These are phyloP conservation scores for Laguncularia racemosa DNA, from an alignment of 345 rosid genomes.

Conservation along the genomic window DNA sequence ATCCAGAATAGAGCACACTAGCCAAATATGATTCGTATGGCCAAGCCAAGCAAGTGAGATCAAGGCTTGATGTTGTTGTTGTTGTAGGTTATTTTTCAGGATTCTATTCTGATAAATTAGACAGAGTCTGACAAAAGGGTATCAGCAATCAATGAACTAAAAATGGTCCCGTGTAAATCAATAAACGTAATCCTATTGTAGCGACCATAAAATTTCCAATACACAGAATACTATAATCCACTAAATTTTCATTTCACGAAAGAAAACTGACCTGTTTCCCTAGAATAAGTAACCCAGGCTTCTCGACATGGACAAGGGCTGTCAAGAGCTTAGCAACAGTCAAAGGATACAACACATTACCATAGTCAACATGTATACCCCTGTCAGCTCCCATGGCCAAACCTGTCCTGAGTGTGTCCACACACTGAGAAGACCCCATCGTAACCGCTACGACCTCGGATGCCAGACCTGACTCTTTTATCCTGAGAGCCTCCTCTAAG, in stretches of 20 bases:
- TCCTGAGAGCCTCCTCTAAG: conserved; percentile 77
- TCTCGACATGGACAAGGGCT: conserved; percentile 67
- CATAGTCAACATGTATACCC: conserved; percentile 65
- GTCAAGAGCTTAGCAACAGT: conserved; percentile 74
- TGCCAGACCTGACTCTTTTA: conserved; percentile 78
- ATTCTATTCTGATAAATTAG: no score
- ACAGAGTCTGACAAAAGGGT: no score
- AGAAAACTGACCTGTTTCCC: conserved; percentile 63
- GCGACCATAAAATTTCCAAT: no score
- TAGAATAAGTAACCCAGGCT: conserved; percentile 66
- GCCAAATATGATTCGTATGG: no score
- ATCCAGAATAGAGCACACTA: no score
- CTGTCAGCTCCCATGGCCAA: conserved; percentile 97
- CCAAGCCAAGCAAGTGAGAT: no score
- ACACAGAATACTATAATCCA: neutral
- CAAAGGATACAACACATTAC: conserved; percentile 43
- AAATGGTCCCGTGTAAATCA: neutral
- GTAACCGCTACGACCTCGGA: conserved; percentile 77
- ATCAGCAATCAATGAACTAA: no score
- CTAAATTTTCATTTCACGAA: neutral
- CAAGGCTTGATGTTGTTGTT: no score
- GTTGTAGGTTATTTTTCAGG: no score
- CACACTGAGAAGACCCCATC: conserved; percentile 63
- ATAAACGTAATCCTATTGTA: neutral
- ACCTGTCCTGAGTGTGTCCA: conserved; percentile 85